Evolutionary conservation across 75 land plant genomes (phyloP).

Genomic region (Sequoiadendron giganteum): DNA sequence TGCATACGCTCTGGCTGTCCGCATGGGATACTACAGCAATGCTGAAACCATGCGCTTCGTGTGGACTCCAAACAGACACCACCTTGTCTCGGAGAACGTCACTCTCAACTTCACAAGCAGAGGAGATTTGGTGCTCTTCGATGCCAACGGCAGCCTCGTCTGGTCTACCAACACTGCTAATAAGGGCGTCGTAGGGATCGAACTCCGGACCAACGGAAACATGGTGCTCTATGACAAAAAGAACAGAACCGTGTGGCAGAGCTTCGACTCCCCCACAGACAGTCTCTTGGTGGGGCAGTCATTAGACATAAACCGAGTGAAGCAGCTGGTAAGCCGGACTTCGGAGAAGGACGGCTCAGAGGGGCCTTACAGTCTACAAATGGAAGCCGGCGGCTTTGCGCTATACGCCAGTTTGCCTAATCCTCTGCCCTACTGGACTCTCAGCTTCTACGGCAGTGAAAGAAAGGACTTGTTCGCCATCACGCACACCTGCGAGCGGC

Average conservation of each 20-base stretch:
- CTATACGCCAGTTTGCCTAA: slow-evolving; percentile 17
- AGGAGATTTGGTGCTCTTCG: slow-evolving; percentile 38
- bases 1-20: slow-evolving; percentile 25
- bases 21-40: slow-evolving; percentile 16
- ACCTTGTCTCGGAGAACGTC: slow-evolving; percentile 47
- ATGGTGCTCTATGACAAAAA: slow-evolving; percentile 34
- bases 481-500: background rate
- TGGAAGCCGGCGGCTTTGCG: slow-evolving; percentile 31
- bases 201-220: slow-evolving; percentile 39
- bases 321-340: slow-evolving; percentile 23
- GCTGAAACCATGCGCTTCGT: slow-evolving; percentile 34
- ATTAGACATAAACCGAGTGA: slow-evolving; percentile 14
- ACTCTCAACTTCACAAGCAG: slow-evolving; percentile 24
- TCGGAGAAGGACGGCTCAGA: slow-evolving; percentile 16
- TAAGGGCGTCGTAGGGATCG: slow-evolving; percentile 26
- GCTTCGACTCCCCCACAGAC: slow-evolving; percentile 59
- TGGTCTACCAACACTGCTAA: slow-evolving; percentile 44
- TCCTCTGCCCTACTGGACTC: slow-evolving; percentile 7
- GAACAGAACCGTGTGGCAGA: slow-evolving; percentile 50
- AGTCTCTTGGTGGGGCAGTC: slow-evolving; percentile 53
- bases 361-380: slow-evolving; percentile 29
- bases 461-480: background rate
- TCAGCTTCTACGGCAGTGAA: slow-evolving; percentile 5
- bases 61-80: slow-evolving; percentile 51
- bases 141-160: slow-evolving; percentile 31